These are phyloP conservation scores for Rhizopus stolonifer DNA, from an alignment of 371 early-diverging fungal species.

Conservation along the genomic window DNA sequence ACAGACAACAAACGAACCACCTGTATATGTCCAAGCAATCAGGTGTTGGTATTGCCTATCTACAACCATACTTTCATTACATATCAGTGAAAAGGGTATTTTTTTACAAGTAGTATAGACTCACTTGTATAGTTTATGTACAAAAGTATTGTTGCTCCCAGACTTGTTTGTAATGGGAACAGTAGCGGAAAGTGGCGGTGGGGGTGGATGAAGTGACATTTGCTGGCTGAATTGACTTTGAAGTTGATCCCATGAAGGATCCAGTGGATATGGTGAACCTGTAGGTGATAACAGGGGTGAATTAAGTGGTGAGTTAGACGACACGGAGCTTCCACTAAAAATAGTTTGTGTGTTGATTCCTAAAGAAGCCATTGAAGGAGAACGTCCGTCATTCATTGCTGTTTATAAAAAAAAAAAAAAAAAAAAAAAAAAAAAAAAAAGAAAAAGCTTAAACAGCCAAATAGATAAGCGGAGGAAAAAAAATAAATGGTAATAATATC, in stretches of 20 bases:
- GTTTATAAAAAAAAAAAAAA: neutral
- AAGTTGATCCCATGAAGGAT: constrained; percentile 28
- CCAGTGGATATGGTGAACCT: constrained; percentile 27
- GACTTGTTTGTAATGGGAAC: constrained; percentile 11
- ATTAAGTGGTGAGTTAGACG: constrained; percentile 33
- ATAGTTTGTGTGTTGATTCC: constrained; percentile 26
- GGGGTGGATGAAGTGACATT: constrained; percentile 33
- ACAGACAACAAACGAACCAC: constrained; percentile 88
- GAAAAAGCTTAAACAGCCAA: neutral
- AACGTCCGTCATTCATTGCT: constrained; percentile 23
- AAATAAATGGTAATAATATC: neutral
- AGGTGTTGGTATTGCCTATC: constrained; percentile 67
- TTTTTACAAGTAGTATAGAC: neutral
- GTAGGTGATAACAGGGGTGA: constrained; percentile 34
- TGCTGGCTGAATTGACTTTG: constrained; percentile 30
- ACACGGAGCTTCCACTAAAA: constrained; percentile 30
- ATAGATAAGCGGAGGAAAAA: no score
- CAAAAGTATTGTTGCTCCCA: constrained; percentile 33
- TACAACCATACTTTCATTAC: neutral
- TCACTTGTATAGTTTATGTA: constrained; percentile 36
- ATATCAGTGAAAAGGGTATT: neutral
- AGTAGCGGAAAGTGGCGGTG: constrained; percentile 6
- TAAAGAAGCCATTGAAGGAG: constrained; percentile 20
- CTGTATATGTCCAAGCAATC: constrained; percentile 82
- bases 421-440: constrained; percentile 1